Conservation (phyloP, 78 protist genomes). For the Cavenderia fasciculata region DNA sequence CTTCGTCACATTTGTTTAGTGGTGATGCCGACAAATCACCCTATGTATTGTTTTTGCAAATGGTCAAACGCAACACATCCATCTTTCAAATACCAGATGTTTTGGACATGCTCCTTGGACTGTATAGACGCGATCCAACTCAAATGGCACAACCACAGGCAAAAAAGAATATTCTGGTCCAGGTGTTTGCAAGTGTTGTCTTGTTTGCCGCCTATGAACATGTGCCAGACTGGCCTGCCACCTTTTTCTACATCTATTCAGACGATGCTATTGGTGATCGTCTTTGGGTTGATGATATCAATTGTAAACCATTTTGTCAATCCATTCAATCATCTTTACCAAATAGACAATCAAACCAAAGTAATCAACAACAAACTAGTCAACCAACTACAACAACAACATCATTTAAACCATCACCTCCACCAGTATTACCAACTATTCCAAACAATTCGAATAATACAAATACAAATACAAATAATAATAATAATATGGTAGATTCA, state of each 20-base stretch:
- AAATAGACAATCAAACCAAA: neutral
- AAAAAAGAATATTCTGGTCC: conserved; percentile 48
- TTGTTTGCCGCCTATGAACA: conserved; percentile 49
- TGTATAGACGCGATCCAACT: conserved; percentile 41
- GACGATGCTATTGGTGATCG: conserved; percentile 66
- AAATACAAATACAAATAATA: neutral
- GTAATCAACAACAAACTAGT: neutral
- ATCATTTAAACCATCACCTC: conserved; percentile 4
- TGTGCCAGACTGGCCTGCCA: conserved; percentile 54
- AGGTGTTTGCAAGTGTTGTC: conserved; percentile 40
- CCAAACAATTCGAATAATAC: neutral
- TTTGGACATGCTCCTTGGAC: conserved; percentile 38
- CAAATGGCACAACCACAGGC: conserved; percentile 38
- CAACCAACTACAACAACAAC: conserved; percentile 2
- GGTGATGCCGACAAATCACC: conserved; percentile 38
- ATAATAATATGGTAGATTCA: neutral
- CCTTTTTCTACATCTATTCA: conserved; percentile 5
- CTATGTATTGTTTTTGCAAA: neutral
- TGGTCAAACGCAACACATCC: neutral
- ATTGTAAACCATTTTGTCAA: conserved; percentile 44
- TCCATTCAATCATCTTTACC: conserved; percentile 26
- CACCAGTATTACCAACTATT: neutral
- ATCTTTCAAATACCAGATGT: conserved; percentile 15
- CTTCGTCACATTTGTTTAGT: too few species aligned
- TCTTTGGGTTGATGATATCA: conserved; percentile 60